phyloP scores from a whole-genome alignment of 2,329 filamentous ascomycete species.

The Neospermospora avenae region DNA sequence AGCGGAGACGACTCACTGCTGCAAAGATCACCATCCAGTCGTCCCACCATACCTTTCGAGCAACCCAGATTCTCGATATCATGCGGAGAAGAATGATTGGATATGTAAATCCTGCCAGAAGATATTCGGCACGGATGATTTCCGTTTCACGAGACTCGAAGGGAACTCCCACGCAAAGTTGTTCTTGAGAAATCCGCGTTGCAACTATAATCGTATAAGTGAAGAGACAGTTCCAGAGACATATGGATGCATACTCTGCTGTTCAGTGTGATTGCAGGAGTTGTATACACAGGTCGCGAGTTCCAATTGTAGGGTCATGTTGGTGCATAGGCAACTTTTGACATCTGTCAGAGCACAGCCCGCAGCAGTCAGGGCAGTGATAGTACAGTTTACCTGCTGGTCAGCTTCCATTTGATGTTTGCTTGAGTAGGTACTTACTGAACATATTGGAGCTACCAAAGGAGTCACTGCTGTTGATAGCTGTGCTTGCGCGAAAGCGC shows the following conservation, averaged over 20 bases:
- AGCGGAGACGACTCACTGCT: slow-evolving; percentile 10
- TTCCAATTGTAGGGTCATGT: not conserved
- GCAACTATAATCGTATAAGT: not conserved
- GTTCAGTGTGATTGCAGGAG: not conserved
- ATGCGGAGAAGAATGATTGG: slow-evolving; percentile 18
- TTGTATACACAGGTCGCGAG: not conserved
- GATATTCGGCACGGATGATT: slow-evolving; percentile 14
- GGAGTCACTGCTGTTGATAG: too few species aligned
- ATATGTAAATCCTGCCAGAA: slow-evolving; percentile 17
- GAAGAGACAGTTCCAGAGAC: not conserved
- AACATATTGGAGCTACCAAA: too few species aligned
- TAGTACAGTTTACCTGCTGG: too few species aligned
- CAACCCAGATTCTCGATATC: slow-evolving; percentile 17
- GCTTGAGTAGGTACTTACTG: too few species aligned
- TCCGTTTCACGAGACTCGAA: slow-evolving; percentile 15
- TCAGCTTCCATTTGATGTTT: too few species aligned
- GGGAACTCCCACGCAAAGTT: slow-evolving; percentile 17
- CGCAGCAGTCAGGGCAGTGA: not conserved
- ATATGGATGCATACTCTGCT: not conserved
- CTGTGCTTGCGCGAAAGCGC: too few species aligned
- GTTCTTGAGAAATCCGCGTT: slow-evolving; percentile 12
- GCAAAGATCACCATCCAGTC: slow-evolving; percentile 18
- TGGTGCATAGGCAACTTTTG: not conserved
- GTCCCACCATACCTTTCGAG: slow-evolving; percentile 21
- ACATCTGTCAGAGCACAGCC: not conserved